Evolutionary conservation across 257 asterid genomes (phyloP), one percentile per base, ranked within the genome.

Genomic region (Solanum virginianum): DNA sequence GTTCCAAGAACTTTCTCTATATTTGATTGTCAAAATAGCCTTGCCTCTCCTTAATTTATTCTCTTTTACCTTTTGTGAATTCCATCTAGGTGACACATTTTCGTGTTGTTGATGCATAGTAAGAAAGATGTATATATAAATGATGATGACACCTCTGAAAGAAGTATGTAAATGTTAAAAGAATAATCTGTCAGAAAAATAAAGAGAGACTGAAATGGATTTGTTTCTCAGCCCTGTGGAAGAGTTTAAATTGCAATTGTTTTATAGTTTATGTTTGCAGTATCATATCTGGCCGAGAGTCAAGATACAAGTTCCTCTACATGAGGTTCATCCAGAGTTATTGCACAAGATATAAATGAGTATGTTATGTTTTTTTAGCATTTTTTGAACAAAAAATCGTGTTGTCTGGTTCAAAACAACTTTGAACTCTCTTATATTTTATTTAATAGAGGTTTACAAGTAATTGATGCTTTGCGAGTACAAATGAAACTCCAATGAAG

Each of bases 401-500:
- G 53, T 63, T 5, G 29, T 53, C 65, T 53, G 29, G 47, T 79
- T 79, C 0, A 36, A 16, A 10, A 26, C 10, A 17, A 79, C 17
- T 79, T 53, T 53, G 2, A 55, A 20, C 49, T 81, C 82, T 84
- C 86, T 53, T 59, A 53, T 51, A 65, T 45, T 39, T 65, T 87
- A 86, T 72, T 86, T 16, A 77, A 82, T 96, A 95, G 99, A 70
- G 95, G 98, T 22, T 89, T 85, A 91, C 98, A 92, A 91, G 97
- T 95, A 80, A 94, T 97, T 6, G 99, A 95, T 89, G 98, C 99
- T 83, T 86, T 95, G 90, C 95, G 95, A n/a, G 93, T 90, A 55
- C 99, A 95, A 89, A 95, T 95, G 99, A 98, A 95, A 88, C 95
- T 95, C 77, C 98, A 95, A 82, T 84, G 93, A 87, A 89, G 92